Percentiles rank a stretch among this genome's conserved stretches.
Conservation (phyloP, 257 asterid species). For the Thymus mandschuricus region DNA sequence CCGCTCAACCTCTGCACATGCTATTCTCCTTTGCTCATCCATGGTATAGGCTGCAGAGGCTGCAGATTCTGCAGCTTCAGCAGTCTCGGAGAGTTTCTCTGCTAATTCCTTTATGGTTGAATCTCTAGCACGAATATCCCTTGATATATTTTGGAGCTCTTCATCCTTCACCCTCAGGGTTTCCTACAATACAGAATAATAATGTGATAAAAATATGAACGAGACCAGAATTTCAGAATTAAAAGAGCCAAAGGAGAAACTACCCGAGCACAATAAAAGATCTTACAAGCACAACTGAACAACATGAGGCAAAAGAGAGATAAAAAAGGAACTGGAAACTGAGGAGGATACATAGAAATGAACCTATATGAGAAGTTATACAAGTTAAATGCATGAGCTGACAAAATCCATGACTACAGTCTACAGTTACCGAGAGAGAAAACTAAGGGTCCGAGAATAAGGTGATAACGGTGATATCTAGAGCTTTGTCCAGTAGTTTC, state of each 20-base stretch:
- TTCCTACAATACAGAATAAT: constrained; percentile 59
- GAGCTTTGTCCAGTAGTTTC: neutral
- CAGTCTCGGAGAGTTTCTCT: constrained; percentile 88
- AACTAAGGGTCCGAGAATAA: constrained; percentile 8
- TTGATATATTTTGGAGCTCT: constrained; percentile 92
- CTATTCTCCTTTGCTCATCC: constrained; percentile 94
- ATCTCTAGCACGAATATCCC: constrained; percentile 88
- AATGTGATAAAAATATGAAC: neutral
- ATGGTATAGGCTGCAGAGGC: constrained; percentile 95
- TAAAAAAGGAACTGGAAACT: neutral
- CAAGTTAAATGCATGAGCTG: neutral
- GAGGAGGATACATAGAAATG: constrained; percentile 6
- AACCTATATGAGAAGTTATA: constrained; percentile 4
- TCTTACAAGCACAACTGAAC: neutral
- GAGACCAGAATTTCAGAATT: constrained; percentile 16
- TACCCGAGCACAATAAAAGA: neutral
- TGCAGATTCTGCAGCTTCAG: constrained; percentile 97
- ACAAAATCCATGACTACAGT: neutral
- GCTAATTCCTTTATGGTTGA: constrained; percentile 87
- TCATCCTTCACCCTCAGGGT: constrained; percentile 97
- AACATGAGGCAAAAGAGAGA: neutral
- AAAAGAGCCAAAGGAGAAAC: neutral
- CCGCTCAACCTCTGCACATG: constrained; percentile 77
- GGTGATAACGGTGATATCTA: neutral
- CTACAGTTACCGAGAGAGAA: neutral